Percentiles rank a stretch among this genome's conserved stretches.
These are phyloP conservation scores for Arabis alpina DNA, from an alignment of 345 rosid species.

Conservation along the genomic window DNA sequence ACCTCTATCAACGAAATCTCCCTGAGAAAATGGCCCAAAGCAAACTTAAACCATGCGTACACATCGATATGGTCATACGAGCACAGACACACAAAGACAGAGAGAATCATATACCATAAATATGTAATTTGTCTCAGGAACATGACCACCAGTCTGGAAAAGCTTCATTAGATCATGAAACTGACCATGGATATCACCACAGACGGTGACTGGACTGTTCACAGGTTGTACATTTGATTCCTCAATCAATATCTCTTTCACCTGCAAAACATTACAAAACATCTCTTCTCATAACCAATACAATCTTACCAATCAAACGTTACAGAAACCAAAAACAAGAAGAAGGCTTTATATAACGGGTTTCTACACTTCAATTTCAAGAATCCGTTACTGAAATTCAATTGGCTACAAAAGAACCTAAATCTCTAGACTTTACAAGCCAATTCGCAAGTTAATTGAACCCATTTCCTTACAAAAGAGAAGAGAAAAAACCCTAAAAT, in stretches of 20 bases:
- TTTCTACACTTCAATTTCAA: neutral
- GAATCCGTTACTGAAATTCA: neutral
- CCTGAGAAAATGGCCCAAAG: constrained; percentile 54
- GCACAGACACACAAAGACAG: neutral
- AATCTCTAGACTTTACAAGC: neutral
- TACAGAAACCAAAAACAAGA: no score
- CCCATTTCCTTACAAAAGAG: no score
- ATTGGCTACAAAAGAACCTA: constrained; percentile 26
- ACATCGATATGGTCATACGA: neutral
- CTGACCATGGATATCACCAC: constrained; percentile 99
- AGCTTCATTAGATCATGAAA: constrained; percentile 99
- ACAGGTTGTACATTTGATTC: constrained; percentile 99
- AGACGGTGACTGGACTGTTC: constrained; percentile 98
- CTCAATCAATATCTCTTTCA: constrained; percentile 94
- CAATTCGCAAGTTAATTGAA: constrained; percentile 11
- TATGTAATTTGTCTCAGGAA: constrained; percentile 97
- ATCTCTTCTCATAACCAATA: no score
- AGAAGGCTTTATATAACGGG: neutral
- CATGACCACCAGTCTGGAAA: constrained; percentile 98
- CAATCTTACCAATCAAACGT: no score
- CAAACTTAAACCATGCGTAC: neutral
- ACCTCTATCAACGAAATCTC: constrained; percentile 95
- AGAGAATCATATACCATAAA: constrained; percentile 64
- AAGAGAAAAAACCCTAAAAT: constrained; percentile 26
- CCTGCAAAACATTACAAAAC: constrained; percentile 50